phyloP scores from a whole-genome alignment of 345 rosid genomes.

The Psidium friedrichsthalianum region DNA sequence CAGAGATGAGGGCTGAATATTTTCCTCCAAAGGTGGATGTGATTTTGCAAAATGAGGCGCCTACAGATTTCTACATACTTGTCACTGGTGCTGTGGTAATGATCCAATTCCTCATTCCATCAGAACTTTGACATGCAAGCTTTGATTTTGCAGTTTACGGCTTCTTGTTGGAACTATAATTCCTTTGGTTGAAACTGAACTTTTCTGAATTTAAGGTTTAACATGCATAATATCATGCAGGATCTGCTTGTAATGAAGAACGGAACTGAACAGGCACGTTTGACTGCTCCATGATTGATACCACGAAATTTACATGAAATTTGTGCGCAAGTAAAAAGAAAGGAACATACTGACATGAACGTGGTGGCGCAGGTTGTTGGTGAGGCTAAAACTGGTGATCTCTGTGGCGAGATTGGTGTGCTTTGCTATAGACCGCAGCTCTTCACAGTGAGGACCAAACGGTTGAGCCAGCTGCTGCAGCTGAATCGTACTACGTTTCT shows the following conservation, averaged over 20 bases:
- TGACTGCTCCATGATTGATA: neutral
- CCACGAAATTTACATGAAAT: neutral
- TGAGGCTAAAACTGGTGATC: slow-evolving; percentile 66
- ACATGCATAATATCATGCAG: slow-evolving; percentile 17
- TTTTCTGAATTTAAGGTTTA: neutral
- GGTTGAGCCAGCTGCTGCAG: slow-evolving; percentile 79
- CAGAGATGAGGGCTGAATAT: slow-evolving; percentile 81
- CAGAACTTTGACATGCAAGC: neutral
- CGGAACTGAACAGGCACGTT: slow-evolving; percentile 44
- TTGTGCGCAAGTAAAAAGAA: neutral
- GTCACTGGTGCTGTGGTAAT: slow-evolving; percentile 68
- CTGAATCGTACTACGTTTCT: slow-evolving; percentile 78
- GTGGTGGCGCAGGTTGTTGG: slow-evolving; percentile 38
- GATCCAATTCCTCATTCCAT: neutral
- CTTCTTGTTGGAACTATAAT: neutral
- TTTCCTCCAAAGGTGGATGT: slow-evolving; percentile 88
- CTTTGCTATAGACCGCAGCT: slow-evolving; percentile 82
- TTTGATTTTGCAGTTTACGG: neutral
- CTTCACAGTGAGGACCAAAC: slow-evolving; percentile 81
- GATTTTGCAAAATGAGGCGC: slow-evolving; percentile 74
- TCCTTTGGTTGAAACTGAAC: neutral
- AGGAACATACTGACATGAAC: neutral
- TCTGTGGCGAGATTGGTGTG: slow-evolving; percentile 84
- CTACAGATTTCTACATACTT: slow-evolving; percentile 69
- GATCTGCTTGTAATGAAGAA: slow-evolving; percentile 37